A percentile compares a stretch with the other conserved stretches of the same genome.
phyloP scores from a whole-genome alignment of 2,329 filamentous ascomycete genomes.

The Curvularia verruculosa region DNA sequence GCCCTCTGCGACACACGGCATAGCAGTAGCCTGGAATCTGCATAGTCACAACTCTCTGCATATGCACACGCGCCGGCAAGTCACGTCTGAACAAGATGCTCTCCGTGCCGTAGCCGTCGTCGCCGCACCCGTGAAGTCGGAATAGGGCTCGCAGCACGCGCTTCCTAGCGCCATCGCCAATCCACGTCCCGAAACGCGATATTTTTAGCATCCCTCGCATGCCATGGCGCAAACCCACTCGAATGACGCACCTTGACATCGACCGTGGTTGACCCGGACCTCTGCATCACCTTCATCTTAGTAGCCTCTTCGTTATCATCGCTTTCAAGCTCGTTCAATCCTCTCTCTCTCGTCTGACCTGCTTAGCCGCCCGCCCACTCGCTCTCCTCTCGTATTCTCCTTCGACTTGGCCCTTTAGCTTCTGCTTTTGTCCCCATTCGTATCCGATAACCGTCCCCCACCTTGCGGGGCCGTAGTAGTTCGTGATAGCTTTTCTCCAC shows the following conservation, averaged over 20 bases:
- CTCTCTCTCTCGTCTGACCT: slow-evolving; percentile 33
- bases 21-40: slow-evolving; percentile 2
- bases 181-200: slow-evolving; percentile 23
- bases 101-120: slow-evolving; percentile 1
- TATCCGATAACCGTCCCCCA: not conserved
- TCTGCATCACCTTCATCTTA: slow-evolving; percentile 22
- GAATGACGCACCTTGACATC: slow-evolving; percentile 24
- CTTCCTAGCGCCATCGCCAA: slow-evolving; percentile 19
- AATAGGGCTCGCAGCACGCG: slow-evolving; percentile 21
- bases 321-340: slow-evolving; percentile 1
- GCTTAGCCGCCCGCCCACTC: slow-evolving; percentile 42
- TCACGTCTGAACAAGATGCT: slow-evolving; percentile 4
- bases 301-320: slow-evolving; percentile 17
- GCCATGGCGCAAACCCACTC: slow-evolving; percentile 12
- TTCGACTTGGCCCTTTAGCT: slow-evolving; percentile 6
- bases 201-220: slow-evolving; percentile 24
- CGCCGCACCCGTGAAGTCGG: slow-evolving; percentile 22
- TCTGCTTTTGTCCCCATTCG: slow-evolving; percentile 23
- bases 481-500: slow-evolving; percentile 10
- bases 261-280: slow-evolving; percentile 18
- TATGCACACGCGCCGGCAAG: slow-evolving; percentile 3
- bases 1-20: slow-evolving; percentile 10
- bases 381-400: slow-evolving; percentile 18
- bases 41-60: slow-evolving; percentile 2
- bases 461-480: slow-evolving; percentile 15